phyloP scores from a whole-genome alignment of 352 stramenopile genomes.

The Phytophthora melonis region DNA sequence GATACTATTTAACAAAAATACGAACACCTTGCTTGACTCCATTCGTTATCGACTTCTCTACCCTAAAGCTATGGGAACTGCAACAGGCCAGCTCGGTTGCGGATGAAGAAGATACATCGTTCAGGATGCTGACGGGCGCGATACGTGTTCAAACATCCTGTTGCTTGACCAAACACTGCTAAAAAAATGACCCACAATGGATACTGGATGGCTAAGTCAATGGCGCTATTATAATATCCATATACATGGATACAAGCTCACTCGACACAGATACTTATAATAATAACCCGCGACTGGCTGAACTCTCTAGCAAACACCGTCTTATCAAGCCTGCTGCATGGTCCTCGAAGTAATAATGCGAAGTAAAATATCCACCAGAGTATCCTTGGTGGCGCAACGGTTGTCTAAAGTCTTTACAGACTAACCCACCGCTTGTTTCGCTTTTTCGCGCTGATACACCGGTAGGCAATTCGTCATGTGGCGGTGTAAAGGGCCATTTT shows the following conservation, averaged over 20 bases:
- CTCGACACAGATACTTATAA: too few relatives aligned
- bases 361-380: too few relatives aligned
- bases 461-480: neutral
- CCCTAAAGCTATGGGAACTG: too few relatives aligned
- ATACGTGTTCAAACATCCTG: neutral
- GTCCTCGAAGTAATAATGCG: slow-evolving; percentile 5
- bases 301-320: slow-evolving; percentile 3
- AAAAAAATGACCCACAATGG: neutral
- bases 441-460: slow-evolving; percentile 9
- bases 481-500: neutral
- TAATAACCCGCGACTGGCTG: too few relatives aligned
- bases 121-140: slow-evolving; percentile 5
- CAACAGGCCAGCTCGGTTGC: neutral
- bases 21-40: slow-evolving; percentile 2
- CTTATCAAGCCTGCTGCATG: slow-evolving; percentile 21
- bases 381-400: slow-evolving; percentile 10
- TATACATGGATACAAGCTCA: too few relatives aligned
- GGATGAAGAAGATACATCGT: slow-evolving; percentile 3
- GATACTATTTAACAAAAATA: slow-evolving; percentile 25
- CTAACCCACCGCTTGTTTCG: slow-evolving; percentile 14
- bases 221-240: too few relatives aligned
- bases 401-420: slow-evolving; percentile 5
- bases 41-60: neutral
- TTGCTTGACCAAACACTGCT: neutral
- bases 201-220: too few relatives aligned